Conservation (phyloP, 2,329 filamentous ascomycete species). For the Pseudopyricularia javanii region DNA sequence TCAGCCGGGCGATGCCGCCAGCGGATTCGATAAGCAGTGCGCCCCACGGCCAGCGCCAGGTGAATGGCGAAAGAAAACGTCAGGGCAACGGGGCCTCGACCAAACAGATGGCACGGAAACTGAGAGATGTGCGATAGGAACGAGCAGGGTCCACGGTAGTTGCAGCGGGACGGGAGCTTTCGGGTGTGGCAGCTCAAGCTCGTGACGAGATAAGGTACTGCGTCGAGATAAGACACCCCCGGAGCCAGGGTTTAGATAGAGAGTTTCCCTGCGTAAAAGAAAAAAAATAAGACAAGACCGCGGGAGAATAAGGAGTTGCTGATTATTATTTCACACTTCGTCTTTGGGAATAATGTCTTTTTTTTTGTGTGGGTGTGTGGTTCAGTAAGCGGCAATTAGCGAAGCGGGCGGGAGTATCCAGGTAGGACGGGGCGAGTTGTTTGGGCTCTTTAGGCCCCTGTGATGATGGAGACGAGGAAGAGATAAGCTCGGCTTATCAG, state of each 20-base stretch:
- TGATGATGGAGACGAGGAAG: conserved; percentile 38
- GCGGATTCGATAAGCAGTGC: background rate
- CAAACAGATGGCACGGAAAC: conserved; percentile 1
- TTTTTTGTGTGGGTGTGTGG: background rate
- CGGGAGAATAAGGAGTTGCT: too few relatives aligned
- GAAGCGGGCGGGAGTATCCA: background rate
- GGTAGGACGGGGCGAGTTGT: background rate
- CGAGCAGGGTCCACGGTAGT: conserved; percentile 3
- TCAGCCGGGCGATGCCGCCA: background rate
- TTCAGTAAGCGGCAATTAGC: background rate
- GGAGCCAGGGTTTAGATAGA: background rate
- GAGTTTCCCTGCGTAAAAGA: background rate
- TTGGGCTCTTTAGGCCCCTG: conserved; percentile 8
- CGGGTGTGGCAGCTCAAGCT: background rate
- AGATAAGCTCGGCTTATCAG: conserved; percentile 47
- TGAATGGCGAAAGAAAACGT: too few relatives aligned
- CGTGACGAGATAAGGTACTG: background rate
- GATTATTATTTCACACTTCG: too few relatives aligned
- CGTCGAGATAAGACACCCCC: background rate
- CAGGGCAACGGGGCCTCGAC: background rate
- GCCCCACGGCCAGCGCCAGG: background rate
- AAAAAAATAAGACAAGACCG: too few relatives aligned
- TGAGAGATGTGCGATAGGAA: background rate
- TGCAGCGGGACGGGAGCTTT: background rate
- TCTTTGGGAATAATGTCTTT: background rate